Base-by-base conservation (phyloP, 352 stramenopile species). In the Saprolegnia parasitica region DNA sequence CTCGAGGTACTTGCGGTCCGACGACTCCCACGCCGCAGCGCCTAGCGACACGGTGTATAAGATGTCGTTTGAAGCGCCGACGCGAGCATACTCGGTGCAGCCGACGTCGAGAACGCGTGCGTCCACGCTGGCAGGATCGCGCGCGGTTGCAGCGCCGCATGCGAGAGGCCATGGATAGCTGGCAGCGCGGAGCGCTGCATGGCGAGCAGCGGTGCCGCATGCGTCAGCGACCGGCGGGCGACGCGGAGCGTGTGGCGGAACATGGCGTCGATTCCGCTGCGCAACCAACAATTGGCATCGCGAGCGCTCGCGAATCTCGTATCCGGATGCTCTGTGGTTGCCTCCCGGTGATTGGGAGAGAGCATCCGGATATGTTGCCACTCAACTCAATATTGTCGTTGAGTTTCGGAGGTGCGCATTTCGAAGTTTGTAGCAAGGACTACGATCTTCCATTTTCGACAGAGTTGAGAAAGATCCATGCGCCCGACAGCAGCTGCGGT, bases 1-100 rank as follows among this genome's bases (percentile, higher is more conserved):
- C 23, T 70, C 63, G 21, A 70, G 54, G 23, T 61, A 47, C 63
- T 70, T 70, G 24, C 52, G 24, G 20, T 60, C 52, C 11, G 40
- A 37, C 5, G 35, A 23, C 13, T 66, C 18, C 26, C 24, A 52
- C 8, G 26, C 46, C 13, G 8, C 24, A 15, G 5, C 39, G 15
- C 13, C 58, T 66, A 60, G 18, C 18, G 1, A 49, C 42, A 49
- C 3, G 11, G 42, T 8, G 13, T 35, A n/a, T 15, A 49, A n/a
- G 24, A 60, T 2, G 9, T 26, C 52, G 52, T 60, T 16, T 9
- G 11, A 60, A 60, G 52, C 47, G 24, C 5, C n/a, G 47, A 55
- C 2, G n/a, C 47, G 24, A 55, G n/a, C 24, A 2, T 55, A 55
- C 47, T 29, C 24, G 47, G 47, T 5, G 47, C 5, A 5, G n/a